A percentile compares a stretch with the other conserved stretches of the same genome.
These are phyloP conservation scores for Zasmidium angulare DNA, from an alignment of 2,329 filamentous ascomycete species.

Conservation along the genomic window DNA sequence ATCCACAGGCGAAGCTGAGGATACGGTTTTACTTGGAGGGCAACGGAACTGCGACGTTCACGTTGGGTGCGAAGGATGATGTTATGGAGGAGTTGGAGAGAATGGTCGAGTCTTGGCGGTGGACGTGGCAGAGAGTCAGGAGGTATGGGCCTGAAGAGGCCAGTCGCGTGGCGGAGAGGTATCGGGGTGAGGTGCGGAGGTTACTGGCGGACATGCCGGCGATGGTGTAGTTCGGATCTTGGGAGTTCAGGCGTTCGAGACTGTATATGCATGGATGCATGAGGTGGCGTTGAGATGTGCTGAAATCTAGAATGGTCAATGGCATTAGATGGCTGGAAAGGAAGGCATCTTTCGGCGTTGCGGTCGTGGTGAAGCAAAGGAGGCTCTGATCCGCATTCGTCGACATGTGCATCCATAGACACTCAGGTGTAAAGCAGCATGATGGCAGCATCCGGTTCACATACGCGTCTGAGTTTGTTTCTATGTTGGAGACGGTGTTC, in stretches of 20 bases:
- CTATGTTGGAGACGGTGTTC: too few species aligned
- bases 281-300: background rate
- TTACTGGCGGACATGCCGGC: slow-evolving; percentile 22
- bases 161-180: slow-evolving; percentile 14
- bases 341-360: too few species aligned
- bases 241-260: background rate
- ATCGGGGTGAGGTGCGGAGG: slow-evolving; percentile 16
- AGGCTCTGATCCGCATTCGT: too few species aligned
- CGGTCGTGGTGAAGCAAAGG: too few species aligned
- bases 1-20: slow-evolving; percentile 16
- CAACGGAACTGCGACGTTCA: slow-evolving; percentile 18
- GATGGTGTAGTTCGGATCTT: slow-evolving; percentile 5
- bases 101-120: slow-evolving; percentile 15
- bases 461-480: too few species aligned
- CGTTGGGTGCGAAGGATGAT: slow-evolving; percentile 9
- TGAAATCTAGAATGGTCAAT: background rate
- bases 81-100: slow-evolving; percentile 17
- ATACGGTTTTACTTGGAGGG: slow-evolving; percentile 20
- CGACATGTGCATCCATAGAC: too few species aligned
- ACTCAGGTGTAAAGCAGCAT: too few species aligned
- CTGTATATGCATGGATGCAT: too few species aligned
- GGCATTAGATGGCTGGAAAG: too few species aligned
- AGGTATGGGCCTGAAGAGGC: slow-evolving; percentile 18
- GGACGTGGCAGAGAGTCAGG: slow-evolving; percentile 18
- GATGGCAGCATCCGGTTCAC: too few species aligned